Conservation (phyloP, 2,329 filamentous ascomycete species). For the Epichloe brachyelytri region DNA sequence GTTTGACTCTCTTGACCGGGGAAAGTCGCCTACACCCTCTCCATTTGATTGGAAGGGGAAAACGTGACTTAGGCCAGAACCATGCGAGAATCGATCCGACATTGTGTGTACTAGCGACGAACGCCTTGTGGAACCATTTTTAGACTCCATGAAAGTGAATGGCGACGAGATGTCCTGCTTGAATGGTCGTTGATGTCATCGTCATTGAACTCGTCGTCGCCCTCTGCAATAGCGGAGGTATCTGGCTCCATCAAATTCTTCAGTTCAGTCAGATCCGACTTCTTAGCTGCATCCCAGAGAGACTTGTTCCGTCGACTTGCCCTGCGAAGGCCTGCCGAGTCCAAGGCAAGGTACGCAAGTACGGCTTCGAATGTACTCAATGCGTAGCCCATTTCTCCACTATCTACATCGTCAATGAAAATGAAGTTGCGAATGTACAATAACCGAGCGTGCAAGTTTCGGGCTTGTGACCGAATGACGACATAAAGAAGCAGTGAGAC, state of each 20-base stretch:
- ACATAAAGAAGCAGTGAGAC: slow-evolving; percentile 86
- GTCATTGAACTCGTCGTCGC: slow-evolving; percentile 26
- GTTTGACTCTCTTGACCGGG: slow-evolving; percentile 48
- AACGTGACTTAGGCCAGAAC: slow-evolving; percentile 62
- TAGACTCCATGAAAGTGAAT: slow-evolving; percentile 35
- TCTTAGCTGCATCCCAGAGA: slow-evolving; percentile 74
- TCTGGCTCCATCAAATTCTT: slow-evolving; percentile 68
- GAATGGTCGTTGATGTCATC: slow-evolving; percentile 35
- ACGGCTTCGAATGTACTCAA: slow-evolving; percentile 94
- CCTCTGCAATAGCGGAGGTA: slow-evolving; percentile 32
- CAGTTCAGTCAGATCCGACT: slow-evolving; percentile 64
- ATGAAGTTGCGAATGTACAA: slow-evolving; percentile 97
- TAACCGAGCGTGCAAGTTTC: slow-evolving; percentile 75
- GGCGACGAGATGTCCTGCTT: slow-evolving; percentile 31
- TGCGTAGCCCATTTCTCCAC: slow-evolving; percentile 89
- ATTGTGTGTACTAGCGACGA: slow-evolving; percentile 29
- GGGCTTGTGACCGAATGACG: slow-evolving; percentile 79
- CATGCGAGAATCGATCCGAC: slow-evolving; percentile 40
- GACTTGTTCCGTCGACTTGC: slow-evolving; percentile 77
- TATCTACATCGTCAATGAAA: slow-evolving; percentile 95
- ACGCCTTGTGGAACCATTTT: slow-evolving; percentile 31
- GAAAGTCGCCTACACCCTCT: slow-evolving; percentile 29
- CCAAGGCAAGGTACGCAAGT: slow-evolving; percentile 70
- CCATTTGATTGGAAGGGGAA: slow-evolving; percentile 65
- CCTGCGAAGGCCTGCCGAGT: slow-evolving; percentile 68